Conservation (phyloP, 768 basidiomycete species). For the Trametes villosa region DNA sequence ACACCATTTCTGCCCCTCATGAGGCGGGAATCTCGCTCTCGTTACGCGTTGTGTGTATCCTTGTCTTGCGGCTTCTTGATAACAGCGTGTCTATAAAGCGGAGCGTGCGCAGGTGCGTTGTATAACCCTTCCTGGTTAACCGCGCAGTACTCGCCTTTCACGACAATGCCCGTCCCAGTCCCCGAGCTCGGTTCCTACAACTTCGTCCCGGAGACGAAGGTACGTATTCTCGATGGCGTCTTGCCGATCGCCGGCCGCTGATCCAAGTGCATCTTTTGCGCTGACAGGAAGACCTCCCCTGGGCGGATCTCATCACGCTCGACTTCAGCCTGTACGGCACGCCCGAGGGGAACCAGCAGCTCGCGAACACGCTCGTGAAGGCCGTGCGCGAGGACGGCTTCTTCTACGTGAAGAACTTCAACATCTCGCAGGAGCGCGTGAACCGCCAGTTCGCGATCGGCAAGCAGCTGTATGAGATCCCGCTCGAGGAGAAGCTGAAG, state of each 20-base stretch:
- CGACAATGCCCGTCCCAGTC: slow-evolving; percentile 42
- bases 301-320: slow-evolving; percentile 53
- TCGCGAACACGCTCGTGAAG: slow-evolving; percentile 46
- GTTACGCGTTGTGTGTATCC: slow-evolving; percentile 5
- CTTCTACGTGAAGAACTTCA: slow-evolving; percentile 58
- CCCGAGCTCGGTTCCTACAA: slow-evolving; percentile 45
- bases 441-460: slow-evolving; percentile 54
- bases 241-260: too few species aligned
- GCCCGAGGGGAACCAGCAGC: slow-evolving; percentile 45
- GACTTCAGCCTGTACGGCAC: slow-evolving; percentile 47
- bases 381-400: slow-evolving; percentile 53
- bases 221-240: background rate
- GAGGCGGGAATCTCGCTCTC: slow-evolving; percentile 10
- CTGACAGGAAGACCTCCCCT: slow-evolving; percentile 49
- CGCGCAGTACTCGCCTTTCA: background rate
- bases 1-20: slow-evolving; percentile 9
- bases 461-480: slow-evolving; percentile 51
- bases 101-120: background rate
- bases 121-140: background rate
- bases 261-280: background rate
- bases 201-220: slow-evolving; percentile 47
- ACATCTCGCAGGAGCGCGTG: slow-evolving; percentile 51
- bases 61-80: background rate
- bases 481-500: slow-evolving; percentile 53
- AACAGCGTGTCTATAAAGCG: background rate